These are phyloP conservation scores for Heliamphora pulchella DNA, from an alignment of 179 eudicot genomes.

Conservation along the genomic window DNA sequence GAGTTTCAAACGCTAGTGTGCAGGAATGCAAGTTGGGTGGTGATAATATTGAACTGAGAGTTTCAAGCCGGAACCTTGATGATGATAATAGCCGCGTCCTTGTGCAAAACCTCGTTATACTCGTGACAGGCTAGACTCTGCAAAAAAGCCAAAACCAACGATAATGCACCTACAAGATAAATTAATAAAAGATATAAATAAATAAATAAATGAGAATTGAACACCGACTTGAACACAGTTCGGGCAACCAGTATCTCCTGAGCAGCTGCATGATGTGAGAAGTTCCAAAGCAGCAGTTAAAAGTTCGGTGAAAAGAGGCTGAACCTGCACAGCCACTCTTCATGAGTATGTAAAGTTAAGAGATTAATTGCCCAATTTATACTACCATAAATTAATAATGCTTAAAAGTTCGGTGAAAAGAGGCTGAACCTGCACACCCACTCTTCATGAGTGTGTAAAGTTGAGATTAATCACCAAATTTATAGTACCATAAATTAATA, in stretches of 20 bases:
- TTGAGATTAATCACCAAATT: too few species aligned
- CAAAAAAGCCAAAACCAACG: constrained; percentile 16
- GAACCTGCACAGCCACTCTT: constrained; percentile 38
- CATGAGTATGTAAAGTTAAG: too few species aligned
- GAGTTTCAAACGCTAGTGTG: too few species aligned
- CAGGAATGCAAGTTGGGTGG: background rate
- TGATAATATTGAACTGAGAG: background rate
- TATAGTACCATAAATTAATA: too few species aligned
- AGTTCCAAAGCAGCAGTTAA: constrained; percentile 73
- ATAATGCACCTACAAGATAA: background rate
- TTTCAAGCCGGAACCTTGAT: constrained; percentile 49
- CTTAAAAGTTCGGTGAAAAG: constrained; percentile 56
- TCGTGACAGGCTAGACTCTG: constrained; percentile 75
- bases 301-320: constrained; percentile 62
- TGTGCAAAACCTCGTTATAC: constrained; percentile 88
- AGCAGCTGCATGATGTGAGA: constrained; percentile 69
- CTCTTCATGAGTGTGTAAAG: too few species aligned
- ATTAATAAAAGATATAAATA: background rate
- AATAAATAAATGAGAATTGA: background rate
- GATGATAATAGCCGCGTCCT: constrained; percentile 81
- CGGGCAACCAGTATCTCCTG: constrained; percentile 73
- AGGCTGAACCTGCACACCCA: constrained; percentile 52
- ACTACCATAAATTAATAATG: too few species aligned
- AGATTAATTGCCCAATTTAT: too few species aligned
- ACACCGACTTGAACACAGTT: constrained; percentile 72